These are phyloP conservation scores for Podaxis sp. DNA, from an alignment of 768 basidiomycete species.

Conservation along the genomic window DNA sequence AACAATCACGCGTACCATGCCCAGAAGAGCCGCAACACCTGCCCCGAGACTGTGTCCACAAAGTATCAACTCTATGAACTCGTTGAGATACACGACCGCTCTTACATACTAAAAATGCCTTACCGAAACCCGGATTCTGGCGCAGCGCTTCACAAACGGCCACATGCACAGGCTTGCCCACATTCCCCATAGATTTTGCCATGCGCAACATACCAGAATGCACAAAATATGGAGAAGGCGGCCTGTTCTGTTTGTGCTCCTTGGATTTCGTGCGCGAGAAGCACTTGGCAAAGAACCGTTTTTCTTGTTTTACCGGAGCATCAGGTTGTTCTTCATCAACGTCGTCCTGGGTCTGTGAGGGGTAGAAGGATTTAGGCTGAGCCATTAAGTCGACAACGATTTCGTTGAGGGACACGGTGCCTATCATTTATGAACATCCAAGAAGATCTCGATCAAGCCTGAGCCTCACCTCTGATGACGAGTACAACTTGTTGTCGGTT, in stretches of 20 bases:
- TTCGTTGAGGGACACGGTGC: slow-evolving; percentile 87
- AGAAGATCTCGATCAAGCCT: slow-evolving; percentile 15
- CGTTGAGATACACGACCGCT: not conserved
- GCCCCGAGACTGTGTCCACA: slow-evolving; percentile 87
- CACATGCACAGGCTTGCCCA: slow-evolving; percentile 74
- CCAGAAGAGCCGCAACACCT: slow-evolving; percentile 75
- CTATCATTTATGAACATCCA: slow-evolving; percentile 20
- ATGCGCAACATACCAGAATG: slow-evolving; percentile 82
- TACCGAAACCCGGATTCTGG: slow-evolving; percentile 73
- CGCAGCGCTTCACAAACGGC: slow-evolving; percentile 71
- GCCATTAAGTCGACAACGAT: slow-evolving; percentile 85
- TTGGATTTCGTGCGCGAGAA: slow-evolving; percentile 22
- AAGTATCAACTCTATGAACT: slow-evolving; percentile 58
- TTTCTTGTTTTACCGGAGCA: slow-evolving; percentile 19
- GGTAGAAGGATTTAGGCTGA: slow-evolving; percentile 67
- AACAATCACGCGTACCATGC: slow-evolving; percentile 49
- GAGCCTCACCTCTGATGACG: slow-evolving; percentile 56
- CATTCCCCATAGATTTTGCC: slow-evolving; percentile 76
- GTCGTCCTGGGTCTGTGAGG: slow-evolving; percentile 38
- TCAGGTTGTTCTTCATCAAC: not conserved
- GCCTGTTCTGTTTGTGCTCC: slow-evolving; percentile 17
- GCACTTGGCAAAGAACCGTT: slow-evolving; percentile 36
- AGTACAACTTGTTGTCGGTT: slow-evolving; percentile 71
- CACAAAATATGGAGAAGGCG: slow-evolving; percentile 51
- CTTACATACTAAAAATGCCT: slow-evolving; percentile 24